Evolutionary conservation across 106 monocot genomes (phyloP).

Genomic region (Alisma plantagoaquatica): DNA sequence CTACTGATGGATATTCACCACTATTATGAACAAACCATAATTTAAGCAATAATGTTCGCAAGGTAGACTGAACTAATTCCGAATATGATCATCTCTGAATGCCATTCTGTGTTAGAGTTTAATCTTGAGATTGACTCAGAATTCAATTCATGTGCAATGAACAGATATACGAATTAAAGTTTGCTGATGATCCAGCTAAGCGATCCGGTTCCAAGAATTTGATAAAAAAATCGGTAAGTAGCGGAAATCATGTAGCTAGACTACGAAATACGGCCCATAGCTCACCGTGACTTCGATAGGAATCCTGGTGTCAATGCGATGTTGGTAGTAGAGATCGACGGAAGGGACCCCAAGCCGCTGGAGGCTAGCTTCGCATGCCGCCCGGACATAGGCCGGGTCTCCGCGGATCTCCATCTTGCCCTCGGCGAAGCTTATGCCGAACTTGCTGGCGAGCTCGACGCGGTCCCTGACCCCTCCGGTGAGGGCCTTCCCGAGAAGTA

Average conservation of each 20-base stretch:
- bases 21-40: no score
- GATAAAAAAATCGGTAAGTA: background rate
- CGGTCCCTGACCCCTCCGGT: background rate
- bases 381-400: conserved; percentile 9
- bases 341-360: conserved; percentile 6
- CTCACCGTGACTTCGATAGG: conserved; percentile 20
- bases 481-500: conserved; percentile 19
- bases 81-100: no score
- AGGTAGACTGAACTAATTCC: no score
- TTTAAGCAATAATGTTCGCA: no score
- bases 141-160: background rate
- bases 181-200: no score
- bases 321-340: conserved; percentile 18
- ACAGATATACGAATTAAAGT: no score
- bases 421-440: background rate
- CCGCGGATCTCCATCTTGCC: conserved; percentile 2
- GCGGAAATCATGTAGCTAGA: background rate
- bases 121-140: background rate
- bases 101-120: no score
- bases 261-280: background rate
- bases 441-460: conserved; percentile 12
- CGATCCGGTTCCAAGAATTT: no score
- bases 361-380: conserved; percentile 16
- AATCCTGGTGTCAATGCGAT: conserved; percentile 9
- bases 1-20: no score